phyloP scores from a whole-genome alignment of 306 rosid species.

The Mucuna pruriens region DNA sequence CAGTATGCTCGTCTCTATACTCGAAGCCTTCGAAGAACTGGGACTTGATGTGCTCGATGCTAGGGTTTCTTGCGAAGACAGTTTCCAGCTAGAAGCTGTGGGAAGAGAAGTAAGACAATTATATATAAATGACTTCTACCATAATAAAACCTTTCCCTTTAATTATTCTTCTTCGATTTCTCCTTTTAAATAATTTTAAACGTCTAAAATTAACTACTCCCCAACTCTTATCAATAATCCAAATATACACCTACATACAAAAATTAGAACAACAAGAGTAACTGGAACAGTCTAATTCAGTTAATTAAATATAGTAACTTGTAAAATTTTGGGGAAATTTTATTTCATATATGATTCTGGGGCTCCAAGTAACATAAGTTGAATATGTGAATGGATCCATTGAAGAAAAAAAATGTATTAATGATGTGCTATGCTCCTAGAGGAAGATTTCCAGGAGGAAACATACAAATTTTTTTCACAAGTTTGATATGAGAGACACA shows the following conservation, averaged over 20 bases:
- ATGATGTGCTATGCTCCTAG: not conserved
- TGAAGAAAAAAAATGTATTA: not conserved
- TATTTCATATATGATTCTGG: no score
- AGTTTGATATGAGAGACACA: not conserved
- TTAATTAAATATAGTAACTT: no score
- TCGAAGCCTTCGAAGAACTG: constrained; percentile 78
- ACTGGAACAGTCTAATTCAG: no score
- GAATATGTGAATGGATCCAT: not conserved
- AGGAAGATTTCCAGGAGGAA: not conserved
- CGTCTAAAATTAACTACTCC: not conserved
- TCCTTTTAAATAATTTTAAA: not conserved
- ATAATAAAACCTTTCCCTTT: not conserved
- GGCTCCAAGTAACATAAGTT: not conserved
- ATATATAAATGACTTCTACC: not conserved
- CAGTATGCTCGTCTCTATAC: constrained; percentile 69
- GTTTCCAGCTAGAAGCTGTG: constrained; percentile 75
- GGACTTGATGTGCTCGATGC: constrained; percentile 92
- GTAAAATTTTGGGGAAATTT: no score
- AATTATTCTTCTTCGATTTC: not conserved
- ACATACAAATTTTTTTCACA: not conserved
- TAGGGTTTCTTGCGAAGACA: constrained; percentile 86
- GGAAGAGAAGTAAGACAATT: constrained; percentile 75
- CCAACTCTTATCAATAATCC: no score
- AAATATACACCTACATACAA: no score
- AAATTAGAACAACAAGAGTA: no score